A percentile compares a stretch with the other conserved stretches of the same genome.
These are phyloP conservation scores for Zangia roseola DNA, from an alignment of 768 basidiomycete genomes.

Conservation along the genomic window DNA sequence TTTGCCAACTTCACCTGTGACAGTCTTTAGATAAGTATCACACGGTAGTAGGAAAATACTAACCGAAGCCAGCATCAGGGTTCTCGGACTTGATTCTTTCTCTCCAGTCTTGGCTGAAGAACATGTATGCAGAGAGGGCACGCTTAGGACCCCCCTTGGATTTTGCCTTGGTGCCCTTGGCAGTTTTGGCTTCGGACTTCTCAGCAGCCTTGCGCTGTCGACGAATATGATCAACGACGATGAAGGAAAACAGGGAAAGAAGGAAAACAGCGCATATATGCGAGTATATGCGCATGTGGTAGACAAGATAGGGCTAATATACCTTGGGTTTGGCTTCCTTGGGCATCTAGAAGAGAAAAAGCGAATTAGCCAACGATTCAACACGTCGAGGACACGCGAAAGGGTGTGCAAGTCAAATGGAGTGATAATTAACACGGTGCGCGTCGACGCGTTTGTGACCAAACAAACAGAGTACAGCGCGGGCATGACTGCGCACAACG, in stretches of 20 bases:
- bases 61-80: conserved; percentile 91
- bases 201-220: conserved; percentile 72
- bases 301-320: conserved; percentile 24
- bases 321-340: conserved; percentile 77
- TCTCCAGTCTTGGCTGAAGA: conserved; percentile 96
- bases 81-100: conserved; percentile 95
- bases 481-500: conserved; percentile 22
- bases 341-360: conserved; percentile 60
- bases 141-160: conserved; percentile 72
- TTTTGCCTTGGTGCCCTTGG: conserved; percentile 75
- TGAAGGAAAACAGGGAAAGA: conserved; percentile 2
- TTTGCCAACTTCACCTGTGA: conserved; percentile 86
- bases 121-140: conserved; percentile 96
- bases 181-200: conserved; percentile 51
- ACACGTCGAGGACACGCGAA: conserved; percentile 39
- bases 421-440: conserved; percentile 27
- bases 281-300: conserved; percentile 3
- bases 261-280: conserved; percentile 18
- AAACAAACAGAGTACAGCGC: conserved; percentile 34
- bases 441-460: conserved; percentile 38
- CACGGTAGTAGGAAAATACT: conserved; percentile 20
- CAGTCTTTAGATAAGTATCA: conserved; percentile 1
- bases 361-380: conserved; percentile 35
- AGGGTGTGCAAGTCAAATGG: conserved; percentile 30
- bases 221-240: conserved; percentile 8